Conservation (phyloP, 2,329 filamentous ascomycete species). For the Ceratocystis colombiana region DNA sequence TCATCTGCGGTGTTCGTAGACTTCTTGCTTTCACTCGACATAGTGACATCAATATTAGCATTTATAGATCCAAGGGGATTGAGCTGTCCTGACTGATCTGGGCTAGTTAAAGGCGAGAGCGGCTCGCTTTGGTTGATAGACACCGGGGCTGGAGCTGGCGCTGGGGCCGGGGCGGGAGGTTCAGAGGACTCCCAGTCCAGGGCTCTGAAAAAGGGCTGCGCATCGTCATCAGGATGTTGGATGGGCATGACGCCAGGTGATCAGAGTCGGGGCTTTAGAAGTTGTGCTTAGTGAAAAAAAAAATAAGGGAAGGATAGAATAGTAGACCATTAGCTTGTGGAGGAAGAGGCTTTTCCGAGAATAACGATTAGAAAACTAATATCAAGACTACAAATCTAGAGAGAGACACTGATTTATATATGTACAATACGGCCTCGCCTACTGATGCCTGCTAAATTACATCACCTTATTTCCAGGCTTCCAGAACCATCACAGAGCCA, state of each 20-base stretch:
- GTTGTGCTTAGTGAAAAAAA: neutral
- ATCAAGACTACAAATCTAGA: neutral
- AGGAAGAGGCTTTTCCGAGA: neutral
- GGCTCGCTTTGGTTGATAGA: constrained; percentile 15
- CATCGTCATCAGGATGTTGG: neutral
- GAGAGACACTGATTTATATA: neutral
- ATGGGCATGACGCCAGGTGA: neutral
- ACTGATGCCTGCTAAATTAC: neutral
- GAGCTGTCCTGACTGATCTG: constrained; percentile 2
- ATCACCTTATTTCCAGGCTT: neutral
- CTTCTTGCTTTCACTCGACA: neutral
- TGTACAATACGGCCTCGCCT: neutral
- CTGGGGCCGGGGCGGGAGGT: neutral
- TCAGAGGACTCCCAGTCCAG: constrained; percentile 9
- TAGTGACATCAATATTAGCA: neutral
- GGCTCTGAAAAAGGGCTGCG: constrained; percentile 11
- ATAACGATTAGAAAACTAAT: neutral
- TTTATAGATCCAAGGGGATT: neutral
- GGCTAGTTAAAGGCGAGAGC: constrained; percentile 21
- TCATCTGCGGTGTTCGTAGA: neutral
- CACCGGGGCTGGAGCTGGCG: neutral
- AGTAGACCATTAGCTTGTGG: too few species aligned
- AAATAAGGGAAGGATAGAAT: neutral
- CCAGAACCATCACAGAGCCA: neutral
- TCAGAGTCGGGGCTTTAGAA: too few species aligned